phyloP scores from a whole-genome alignment of 305 asterid species.

The Fraxinus baroniana region DNA sequence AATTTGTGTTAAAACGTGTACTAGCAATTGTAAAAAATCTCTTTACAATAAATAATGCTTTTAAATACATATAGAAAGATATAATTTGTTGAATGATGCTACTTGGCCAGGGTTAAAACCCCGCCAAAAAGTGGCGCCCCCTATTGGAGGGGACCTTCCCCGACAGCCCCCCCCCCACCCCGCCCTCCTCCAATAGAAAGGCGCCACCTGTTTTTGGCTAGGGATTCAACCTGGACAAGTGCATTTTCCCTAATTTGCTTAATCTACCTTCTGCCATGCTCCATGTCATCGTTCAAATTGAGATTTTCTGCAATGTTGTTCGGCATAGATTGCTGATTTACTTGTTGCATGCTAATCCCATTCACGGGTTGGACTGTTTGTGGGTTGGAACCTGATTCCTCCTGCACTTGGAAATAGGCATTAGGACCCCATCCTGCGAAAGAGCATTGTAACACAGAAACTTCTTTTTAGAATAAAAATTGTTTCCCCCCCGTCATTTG shows the following conservation, averaged over 20 bases:
- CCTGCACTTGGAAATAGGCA: constrained; percentile 68
- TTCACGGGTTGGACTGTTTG: constrained; percentile 23
- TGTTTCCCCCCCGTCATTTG: not conserved
- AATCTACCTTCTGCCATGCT: constrained; percentile 57
- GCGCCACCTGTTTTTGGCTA: no score
- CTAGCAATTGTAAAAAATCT: no score
- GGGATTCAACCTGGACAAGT: no score
- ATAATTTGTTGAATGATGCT: not conserved
- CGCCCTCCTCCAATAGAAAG: no score
- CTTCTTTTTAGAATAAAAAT: not conserved
- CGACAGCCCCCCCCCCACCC: no score
- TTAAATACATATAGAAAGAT: no score
- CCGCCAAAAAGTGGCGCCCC: no score
- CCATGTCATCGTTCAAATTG: constrained; percentile 40
- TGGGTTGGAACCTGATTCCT: constrained; percentile 41
- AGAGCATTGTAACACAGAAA: not conserved
- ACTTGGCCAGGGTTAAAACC: no score
- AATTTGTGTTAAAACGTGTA: no score
- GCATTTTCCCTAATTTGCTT: no score
- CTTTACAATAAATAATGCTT: no score
- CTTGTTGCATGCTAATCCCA: constrained; percentile 31
- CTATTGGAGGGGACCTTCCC: no score
- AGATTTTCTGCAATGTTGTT: constrained; percentile 24
- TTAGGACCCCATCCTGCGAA: constrained; percentile 66
- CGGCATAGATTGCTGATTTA: constrained; percentile 26